Base-by-base conservation (phyloP, 2,329 filamentous ascomycete genomes). In the Cladosporium sp. region DNA sequence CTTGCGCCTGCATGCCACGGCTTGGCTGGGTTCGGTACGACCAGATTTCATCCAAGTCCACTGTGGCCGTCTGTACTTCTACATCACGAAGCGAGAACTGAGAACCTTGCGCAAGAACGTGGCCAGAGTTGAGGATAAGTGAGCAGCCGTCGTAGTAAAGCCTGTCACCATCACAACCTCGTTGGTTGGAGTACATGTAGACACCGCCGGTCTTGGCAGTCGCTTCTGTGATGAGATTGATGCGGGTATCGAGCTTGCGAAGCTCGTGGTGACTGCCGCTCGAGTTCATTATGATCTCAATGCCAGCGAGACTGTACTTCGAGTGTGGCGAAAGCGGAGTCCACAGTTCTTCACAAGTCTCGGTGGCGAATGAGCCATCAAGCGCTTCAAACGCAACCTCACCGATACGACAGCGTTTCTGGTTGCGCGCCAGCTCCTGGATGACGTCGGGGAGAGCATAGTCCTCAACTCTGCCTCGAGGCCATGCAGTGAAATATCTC, bases 261-360 rank as follows among this genome's bases (percentile, higher is more conserved):
- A 90, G 73, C 64, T 85, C 82, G 66, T 85, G 84, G 70, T 93
- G 89, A 12, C 80, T 85, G 6, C 85, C 88, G 55, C 81, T 85
- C 3, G 81, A 84, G 71, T 93, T 93, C 8, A 84, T 84, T 9
- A 74, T 65, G 38, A 75, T 74, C 60, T 74, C 89, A 5, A 85
- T 84, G 4, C 90, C 89, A 65, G 86, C 80, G 1, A 91, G 76
- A n/a, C 82, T 82, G 76, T 86, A 85, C 9, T 77, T 74, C 34
- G 81, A 81, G 63, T 85, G 82, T 4, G 84, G 83, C 9, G 78
- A 78, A 6, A 79, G 75, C 2, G 84, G 82, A 5, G 83, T 85
- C 69, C 86, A 88, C 2, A 88, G 74, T 66, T 88, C 86, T 70
- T 90, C 87, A 63, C 87, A 90, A 0, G 86, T 88, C 72, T 88